Base-by-base conservation (phyloP, 169 alveolate species). In the Cytauxzoon felis region DNA sequence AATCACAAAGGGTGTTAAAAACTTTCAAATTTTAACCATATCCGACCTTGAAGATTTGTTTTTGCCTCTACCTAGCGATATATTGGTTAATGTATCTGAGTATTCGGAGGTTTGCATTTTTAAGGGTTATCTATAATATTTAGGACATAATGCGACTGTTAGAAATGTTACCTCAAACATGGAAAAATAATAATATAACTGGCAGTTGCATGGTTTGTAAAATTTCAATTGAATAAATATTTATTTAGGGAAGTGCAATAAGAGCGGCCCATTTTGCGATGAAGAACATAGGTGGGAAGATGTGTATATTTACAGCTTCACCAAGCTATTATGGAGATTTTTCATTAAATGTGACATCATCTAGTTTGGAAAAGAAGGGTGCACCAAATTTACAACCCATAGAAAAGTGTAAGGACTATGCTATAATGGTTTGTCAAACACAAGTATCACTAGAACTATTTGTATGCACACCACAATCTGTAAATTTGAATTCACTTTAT, bases 281-380 rank as follows among this genome's bases (percentile, higher is more conserved):
- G 90, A 89, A 92, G 63, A 93, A 94, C 68, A 89, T 92, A n/a
- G 98, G 98, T 11, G 98, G 98, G 29, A 93, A 94, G 82, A 68
- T 94, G 23, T 47, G 91, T 54, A 82, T 92, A 51, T 93, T 92
- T 73, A 72, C 87, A 26, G 83, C 95, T 16, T 88, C 89, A 18
- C 90, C 90, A 24, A 89, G 93, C 23, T 79, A 91, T 40, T 81
- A 81, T 32, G 94, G 94, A 5, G 94, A 82, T 42, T 92, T 92
- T 24, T 56, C 80, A n/a, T 38, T 67, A 43, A 78, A 48, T 19
- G 61, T 63, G 42, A 36, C 64, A 50, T 29, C 90, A 26, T 57
- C 51, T 34, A 73, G 58, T 32, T 2, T 56, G 29, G 58, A 11
- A 7, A 73, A 58, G 47, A n/a, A 50, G 18, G 73, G 62, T 13